Conservation (phyloP, 805 yeast genomes). For the Zygoascus ofunaensis region DNA sequence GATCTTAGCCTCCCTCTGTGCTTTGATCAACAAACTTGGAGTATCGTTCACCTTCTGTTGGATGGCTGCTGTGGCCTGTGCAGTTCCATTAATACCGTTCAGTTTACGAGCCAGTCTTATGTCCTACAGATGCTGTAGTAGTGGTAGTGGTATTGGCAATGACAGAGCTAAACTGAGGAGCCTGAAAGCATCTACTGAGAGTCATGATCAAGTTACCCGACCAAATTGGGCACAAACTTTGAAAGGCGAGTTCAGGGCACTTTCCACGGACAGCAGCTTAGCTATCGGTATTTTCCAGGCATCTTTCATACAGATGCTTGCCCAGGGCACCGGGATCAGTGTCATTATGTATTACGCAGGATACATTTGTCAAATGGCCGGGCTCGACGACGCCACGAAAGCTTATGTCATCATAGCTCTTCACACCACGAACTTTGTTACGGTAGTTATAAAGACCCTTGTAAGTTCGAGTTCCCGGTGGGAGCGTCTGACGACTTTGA, state of each 20-base stretch:
- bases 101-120: neutral
- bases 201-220: too few relatives aligned
- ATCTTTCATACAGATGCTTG: slow-evolving; percentile 6
- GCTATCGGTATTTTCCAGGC: too few relatives aligned
- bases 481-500: neutral
- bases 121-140: too few relatives aligned
- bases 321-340: slow-evolving; percentile 13
- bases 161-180: neutral
- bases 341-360: slow-evolving; percentile 5
- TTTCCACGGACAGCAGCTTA: too few relatives aligned
- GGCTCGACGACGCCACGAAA: neutral
- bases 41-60: slow-evolving; percentile 2
- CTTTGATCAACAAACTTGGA: neutral
- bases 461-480: neutral
- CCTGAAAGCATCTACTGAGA: too few relatives aligned
- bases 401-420: neutral
- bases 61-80: neutral
- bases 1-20: slow-evolving; percentile 1
- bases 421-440: neutral
- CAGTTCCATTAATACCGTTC: neutral
- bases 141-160: neutral
- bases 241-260: too few relatives aligned
- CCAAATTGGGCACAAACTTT: neutral
- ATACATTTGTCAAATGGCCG: slow-evolving; percentile 1
- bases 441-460: neutral